Conservation (phyloP, 2,329 filamentous ascomycete species). For the Diaporthe caulivora region DNA sequence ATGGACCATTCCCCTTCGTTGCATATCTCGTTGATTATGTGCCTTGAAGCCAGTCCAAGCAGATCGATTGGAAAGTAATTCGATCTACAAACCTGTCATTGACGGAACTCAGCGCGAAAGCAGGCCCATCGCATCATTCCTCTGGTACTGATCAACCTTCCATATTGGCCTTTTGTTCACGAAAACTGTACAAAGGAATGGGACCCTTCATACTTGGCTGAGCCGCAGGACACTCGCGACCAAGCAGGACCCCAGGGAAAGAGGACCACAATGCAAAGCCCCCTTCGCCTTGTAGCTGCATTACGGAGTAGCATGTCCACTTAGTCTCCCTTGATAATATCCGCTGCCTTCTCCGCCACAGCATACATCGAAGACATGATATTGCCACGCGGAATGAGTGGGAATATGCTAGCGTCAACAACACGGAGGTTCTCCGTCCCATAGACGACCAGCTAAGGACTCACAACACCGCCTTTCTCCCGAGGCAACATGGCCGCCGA, state of each 20-base stretch:
- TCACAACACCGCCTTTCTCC: conserved; percentile 58
- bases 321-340: conserved; percentile 44
- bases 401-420: conserved; percentile 58
- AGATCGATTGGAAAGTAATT: background rate
- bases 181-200: background rate
- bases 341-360: conserved; percentile 54
- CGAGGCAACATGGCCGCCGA: conserved; percentile 57
- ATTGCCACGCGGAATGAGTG: conserved; percentile 54
- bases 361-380: conserved; percentile 45
- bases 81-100: background rate
- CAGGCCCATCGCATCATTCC: background rate
- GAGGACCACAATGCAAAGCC: background rate
- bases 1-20: background rate
- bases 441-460: conserved; percentile 55
- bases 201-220: background rate
- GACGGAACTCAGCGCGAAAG: background rate
- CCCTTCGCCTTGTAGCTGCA: background rate
- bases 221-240: background rate
- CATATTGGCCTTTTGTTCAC: background rate
- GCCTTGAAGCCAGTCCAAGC: background rate
- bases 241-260: background rate
- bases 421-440: conserved; percentile 57
- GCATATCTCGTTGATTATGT: background rate
- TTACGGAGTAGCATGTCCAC: background rate
- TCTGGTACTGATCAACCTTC: background rate